phyloP scores from a whole-genome alignment of 805 yeast genomes.

The Teunomyces gatunensis region DNA sequence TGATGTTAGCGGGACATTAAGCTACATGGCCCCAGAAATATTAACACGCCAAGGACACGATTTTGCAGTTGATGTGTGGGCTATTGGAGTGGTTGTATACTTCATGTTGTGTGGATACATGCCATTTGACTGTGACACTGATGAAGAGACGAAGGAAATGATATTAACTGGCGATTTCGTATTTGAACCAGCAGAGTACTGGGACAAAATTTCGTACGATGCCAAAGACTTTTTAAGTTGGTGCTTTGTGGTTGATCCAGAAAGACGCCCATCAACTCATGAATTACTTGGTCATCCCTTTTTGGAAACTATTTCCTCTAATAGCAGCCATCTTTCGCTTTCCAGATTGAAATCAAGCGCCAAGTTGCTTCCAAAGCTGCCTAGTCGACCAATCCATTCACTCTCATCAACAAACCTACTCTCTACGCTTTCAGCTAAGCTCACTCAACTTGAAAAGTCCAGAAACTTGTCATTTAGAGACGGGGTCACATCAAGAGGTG shows the following conservation, averaged over 20 bases:
- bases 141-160: constrained; percentile 64
- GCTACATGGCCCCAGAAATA: constrained; percentile 73
- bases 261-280: constrained; percentile 45
- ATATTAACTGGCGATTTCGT: constrained; percentile 56
- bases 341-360: constrained; percentile 6
- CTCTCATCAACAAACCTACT: constrained; percentile 6
- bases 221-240: constrained; percentile 57
- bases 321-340: constrained; percentile 1
- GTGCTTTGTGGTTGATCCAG: constrained; percentile 51
- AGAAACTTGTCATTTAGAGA: constrained; percentile 10
- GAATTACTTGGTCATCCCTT: constrained; percentile 48
- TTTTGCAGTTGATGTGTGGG: constrained; percentile 69
- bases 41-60: constrained; percentile 56
- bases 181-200: constrained; percentile 60
- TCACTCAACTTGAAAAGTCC: constrained; percentile 13
- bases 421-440: constrained; percentile 11
- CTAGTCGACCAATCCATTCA: not conserved
- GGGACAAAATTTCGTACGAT: constrained; percentile 48
- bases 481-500: constrained; percentile 21
- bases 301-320: not conserved
- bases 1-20: constrained; percentile 65
- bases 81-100: constrained; percentile 69
- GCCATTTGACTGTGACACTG: constrained; percentile 75
- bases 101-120: constrained; percentile 71
- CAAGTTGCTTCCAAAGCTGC: constrained; percentile 1